A percentile compares a stretch with the other conserved stretches of the same genome.
These are phyloP conservation scores for Podospora pseudoanserina DNA, from an alignment of 495 filamentous ascomycete species.

Conservation along the genomic window DNA sequence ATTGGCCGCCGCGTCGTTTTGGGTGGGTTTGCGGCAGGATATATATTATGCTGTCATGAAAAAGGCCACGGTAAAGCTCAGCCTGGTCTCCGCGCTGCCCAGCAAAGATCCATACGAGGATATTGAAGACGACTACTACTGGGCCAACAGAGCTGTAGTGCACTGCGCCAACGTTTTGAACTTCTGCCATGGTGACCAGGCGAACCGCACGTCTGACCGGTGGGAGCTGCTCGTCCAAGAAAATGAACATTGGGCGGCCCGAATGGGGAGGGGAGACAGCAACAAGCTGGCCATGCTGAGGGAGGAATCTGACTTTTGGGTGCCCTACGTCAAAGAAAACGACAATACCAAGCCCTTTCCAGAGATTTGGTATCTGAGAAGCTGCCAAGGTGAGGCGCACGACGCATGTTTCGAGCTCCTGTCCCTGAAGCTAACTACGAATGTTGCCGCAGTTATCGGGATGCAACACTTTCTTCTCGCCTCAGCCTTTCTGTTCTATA, in stretches of 20 bases:
- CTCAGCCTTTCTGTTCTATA: slow-evolving; percentile 37
- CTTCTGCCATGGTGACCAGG: slow-evolving; percentile 41
- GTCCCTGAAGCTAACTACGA: not conserved
- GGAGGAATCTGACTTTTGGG: not conserved
- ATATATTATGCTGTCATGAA: slow-evolving; percentile 55
- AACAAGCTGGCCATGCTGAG: not conserved
- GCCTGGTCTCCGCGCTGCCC: slow-evolving; percentile 39
- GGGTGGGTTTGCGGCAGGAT: slow-evolving; percentile 56
- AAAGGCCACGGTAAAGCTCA: slow-evolving; percentile 41
- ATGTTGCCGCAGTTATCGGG: slow-evolving; percentile 41
- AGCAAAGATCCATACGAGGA: slow-evolving; percentile 38
- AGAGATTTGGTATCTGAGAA: slow-evolving; percentile 44
- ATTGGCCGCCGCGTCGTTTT: slow-evolving; percentile 50
- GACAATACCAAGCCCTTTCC: slow-evolving; percentile 33
- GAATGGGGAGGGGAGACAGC: not conserved
- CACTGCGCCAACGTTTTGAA: slow-evolving; percentile 53
- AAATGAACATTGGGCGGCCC: slow-evolving; percentile 11
- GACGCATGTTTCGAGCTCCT: slow-evolving; percentile 1
- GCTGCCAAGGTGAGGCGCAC: slow-evolving; percentile 44
- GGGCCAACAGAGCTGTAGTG: slow-evolving; percentile 53
- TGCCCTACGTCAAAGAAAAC: slow-evolving; percentile 8
- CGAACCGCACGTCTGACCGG: slow-evolving; percentile 8
- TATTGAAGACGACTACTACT: slow-evolving; percentile 43
- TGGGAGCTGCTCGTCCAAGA: slow-evolving; percentile 29
- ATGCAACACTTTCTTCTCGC: slow-evolving; percentile 54